These are phyloP conservation scores for Tuber brumale DNA, from an alignment of 495 filamentous ascomycete species.

Conservation along the genomic window DNA sequence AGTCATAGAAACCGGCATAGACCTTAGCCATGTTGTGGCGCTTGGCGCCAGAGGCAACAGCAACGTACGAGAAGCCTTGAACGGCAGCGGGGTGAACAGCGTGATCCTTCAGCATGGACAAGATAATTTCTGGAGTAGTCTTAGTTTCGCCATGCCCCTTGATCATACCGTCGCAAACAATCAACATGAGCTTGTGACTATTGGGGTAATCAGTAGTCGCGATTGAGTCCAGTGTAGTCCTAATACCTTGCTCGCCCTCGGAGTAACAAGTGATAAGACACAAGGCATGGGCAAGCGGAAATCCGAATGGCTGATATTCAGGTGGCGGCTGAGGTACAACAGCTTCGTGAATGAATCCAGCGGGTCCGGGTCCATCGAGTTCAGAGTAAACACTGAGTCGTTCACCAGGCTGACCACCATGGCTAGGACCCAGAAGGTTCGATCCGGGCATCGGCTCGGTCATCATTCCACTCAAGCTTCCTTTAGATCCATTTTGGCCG, in stretches of 20 bases:
- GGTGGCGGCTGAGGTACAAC: constrained; percentile 97
- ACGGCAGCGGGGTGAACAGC: constrained; percentile 72
- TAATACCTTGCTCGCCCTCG: constrained; percentile 84
- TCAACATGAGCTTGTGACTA: constrained; percentile 92
- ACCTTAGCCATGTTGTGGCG: constrained; percentile 99
- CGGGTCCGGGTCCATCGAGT: constrained; percentile 62
- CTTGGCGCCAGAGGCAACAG: constrained; percentile 91
- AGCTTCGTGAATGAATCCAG: constrained; percentile 88
- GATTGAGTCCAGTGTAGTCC: constrained; percentile 91
- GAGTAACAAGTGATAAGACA: constrained; percentile 97
- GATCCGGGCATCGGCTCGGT: constrained; percentile 25
- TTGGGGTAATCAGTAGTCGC: constrained; percentile 98
- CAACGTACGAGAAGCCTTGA: constrained; percentile 86
- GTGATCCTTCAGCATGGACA: constrained; percentile 93
- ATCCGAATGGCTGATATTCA: constrained; percentile 95
- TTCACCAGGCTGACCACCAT: constrained; percentile 41
- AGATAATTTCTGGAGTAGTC: constrained; percentile 81
- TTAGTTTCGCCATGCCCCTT: constrained; percentile 86
- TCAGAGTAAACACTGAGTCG: constrained; percentile 52
- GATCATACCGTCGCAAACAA: constrained; percentile 96
- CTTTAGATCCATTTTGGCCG: constrained; percentile 50
- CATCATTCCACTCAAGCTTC: constrained; percentile 31
- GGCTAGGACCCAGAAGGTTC: constrained; percentile 24
- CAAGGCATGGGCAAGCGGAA: constrained; percentile 84
- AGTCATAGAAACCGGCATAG: constrained; percentile 96